Base-by-base conservation (phyloP, 2,329 filamentous ascomycete species). In the Xylaria sp. region DNA sequence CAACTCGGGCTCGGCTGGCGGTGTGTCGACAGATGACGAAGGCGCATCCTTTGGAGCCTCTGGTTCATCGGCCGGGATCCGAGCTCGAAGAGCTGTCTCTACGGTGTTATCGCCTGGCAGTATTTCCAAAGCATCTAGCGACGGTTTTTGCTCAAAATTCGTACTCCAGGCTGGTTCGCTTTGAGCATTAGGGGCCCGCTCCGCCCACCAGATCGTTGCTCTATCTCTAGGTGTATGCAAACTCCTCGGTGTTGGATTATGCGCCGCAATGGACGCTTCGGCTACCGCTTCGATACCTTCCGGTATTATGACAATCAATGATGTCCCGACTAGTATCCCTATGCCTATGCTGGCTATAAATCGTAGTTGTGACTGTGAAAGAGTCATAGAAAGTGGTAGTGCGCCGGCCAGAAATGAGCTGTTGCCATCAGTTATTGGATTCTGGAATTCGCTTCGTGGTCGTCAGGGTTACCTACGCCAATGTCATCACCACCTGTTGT, bases 291-390 rank as follows among this genome's bases (percentile, higher is more conserved):
- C 94, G 67, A 98, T 91, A 43, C 96, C 96, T 80, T 99, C 96
- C 0, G 96, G 96, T 75, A 99, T 97, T 77, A 99, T 98, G 36
- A 99, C 94, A 72, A 98, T 95, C 72, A 99, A 86, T 1, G 95
- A 95, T 32, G 96, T 98, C 41, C 96, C 96, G 18, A 99, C 94
- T 9, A 99, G 85, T 60, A 99, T 92, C 52, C 96, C 96, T 80
- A 97, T 93, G 61, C 96, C 96, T 78, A 98, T 88, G 65, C 94
- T 94, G 25, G 95, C 97, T 78, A 98, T 92, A 58, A 97, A 84
- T 77, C 95, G 91, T 65, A 98, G 84, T 80, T 97, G 93, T 50
- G 93, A 93, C 68, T 92, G 90, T 34, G 94, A 95, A 30, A 99
- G 87, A 65, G 91, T 89, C 84, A 99, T 93, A 66, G 93, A 94